Evolutionary conservation across 805 yeast genomes (phyloP).

Genomic region (Candida pseudoglaebosa): DNA sequence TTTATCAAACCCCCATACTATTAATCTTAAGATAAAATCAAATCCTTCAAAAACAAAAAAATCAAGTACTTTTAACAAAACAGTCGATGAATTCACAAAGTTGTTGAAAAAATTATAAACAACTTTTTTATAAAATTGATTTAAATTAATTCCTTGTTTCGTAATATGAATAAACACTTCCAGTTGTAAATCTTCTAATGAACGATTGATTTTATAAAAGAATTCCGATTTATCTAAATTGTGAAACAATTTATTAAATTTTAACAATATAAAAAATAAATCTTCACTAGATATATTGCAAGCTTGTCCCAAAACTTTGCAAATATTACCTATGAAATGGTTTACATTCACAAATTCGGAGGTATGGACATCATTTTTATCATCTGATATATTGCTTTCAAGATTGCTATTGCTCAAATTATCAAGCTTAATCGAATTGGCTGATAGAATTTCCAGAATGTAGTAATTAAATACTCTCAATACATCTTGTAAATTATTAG

Average conservation of each 20-base stretch:
- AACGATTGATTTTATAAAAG: conserved; percentile 30
- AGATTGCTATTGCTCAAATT: conserved; percentile 9
- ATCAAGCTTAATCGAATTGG: conserved; percentile 12
- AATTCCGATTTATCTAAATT: conserved; percentile 29
- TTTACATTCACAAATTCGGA: conserved; percentile 13
- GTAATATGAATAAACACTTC: conserved; percentile 29
- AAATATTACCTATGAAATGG: conserved; percentile 19
- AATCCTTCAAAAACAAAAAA: conserved; percentile 38
- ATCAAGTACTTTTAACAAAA: conserved; percentile 22
- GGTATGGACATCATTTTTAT: not conserved
- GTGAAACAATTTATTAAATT: conserved; percentile 23
- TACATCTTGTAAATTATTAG: conserved; percentile 18
- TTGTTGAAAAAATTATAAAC: conserved; percentile 17
- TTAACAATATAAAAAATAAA: conserved; percentile 29
- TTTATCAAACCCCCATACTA: conserved; percentile 19
- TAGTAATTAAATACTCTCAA: conserved; percentile 31
- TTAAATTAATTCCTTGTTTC: conserved; percentile 33
- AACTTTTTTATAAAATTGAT: conserved; percentile 15
- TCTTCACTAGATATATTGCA: conserved; percentile 23
- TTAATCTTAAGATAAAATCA: conserved; percentile 27
- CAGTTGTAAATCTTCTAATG: conserved; percentile 30
- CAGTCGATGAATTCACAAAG: conserved; percentile 7
- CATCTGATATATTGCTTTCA: conserved; percentile 4
- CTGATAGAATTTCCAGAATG: conserved; percentile 17
- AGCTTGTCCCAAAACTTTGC: conserved; percentile 15